Evolutionary conservation across 208 protist genomes (phyloP).

Genomic region (Herpetomonas samuelpessoai): DNA sequence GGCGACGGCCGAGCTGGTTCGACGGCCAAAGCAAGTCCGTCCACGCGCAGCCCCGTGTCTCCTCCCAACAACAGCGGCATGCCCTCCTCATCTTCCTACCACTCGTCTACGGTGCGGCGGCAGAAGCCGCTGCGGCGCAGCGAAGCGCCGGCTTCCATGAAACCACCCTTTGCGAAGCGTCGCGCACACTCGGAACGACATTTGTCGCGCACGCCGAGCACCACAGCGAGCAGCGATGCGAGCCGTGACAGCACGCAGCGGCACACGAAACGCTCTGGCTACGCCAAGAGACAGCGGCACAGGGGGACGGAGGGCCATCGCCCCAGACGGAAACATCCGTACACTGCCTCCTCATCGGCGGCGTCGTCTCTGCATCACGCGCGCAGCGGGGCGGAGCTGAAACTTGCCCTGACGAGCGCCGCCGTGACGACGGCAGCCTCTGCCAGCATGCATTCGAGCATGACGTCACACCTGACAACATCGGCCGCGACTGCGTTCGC

Average conservation of each 20-base stretch:
- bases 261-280: neutral
- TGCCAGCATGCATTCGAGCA: neutral
- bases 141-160: neutral
- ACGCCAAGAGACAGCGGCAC: neutral
- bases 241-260: neutral
- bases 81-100: neutral
- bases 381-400: neutral
- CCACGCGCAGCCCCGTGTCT: neutral
- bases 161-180: neutral
- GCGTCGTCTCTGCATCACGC: neutral
- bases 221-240: neutral
- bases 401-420: neutral
- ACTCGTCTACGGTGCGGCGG: neutral
- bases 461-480: slow-evolving; percentile 13
- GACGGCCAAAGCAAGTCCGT: neutral
- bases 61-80: neutral
- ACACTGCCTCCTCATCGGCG: neutral
- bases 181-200: no score
- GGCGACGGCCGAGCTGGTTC: no score
- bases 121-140: neutral
- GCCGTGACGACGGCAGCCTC: neutral
- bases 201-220: neutral
- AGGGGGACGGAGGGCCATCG: neutral
- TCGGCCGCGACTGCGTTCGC: neutral
- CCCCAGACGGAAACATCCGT: no score